A percentile compares a stretch with the other conserved stretches of the same genome.
These are phyloP conservation scores for Mercurialis annua DNA, from an alignment of 345 rosid species.

Conservation along the genomic window DNA sequence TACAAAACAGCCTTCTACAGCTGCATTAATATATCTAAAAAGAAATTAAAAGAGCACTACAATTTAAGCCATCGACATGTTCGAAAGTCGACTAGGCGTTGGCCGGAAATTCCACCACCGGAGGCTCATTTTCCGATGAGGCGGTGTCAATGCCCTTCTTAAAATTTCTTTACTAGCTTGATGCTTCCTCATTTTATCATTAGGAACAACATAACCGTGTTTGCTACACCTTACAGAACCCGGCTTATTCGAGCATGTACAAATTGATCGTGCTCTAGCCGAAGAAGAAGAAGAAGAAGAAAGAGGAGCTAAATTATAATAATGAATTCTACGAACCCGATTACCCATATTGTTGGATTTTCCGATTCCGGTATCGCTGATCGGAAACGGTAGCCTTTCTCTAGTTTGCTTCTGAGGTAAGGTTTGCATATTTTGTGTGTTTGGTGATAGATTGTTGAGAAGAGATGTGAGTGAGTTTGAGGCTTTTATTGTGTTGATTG, in stretches of 20 bases:
- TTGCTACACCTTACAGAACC: constrained; percentile 31
- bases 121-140: constrained; percentile 23
- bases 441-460: not conserved
- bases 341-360: not conserved
- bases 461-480: not conserved
- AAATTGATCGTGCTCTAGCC: constrained; percentile 12
- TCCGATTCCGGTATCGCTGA: not conserved
- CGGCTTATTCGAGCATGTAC: constrained; percentile 27
- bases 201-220: constrained; percentile 35
- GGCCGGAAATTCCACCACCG: constrained; percentile 47
- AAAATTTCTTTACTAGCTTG: constrained; percentile 32
- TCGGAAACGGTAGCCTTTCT: constrained; percentile 1
- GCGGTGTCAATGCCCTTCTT: constrained; percentile 36
- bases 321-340: constrained; percentile 6
- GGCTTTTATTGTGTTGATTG: not conserved
- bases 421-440: constrained; percentile 5
- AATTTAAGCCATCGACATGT: constrained; percentile 34
- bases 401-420: not conserved
- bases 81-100: constrained; percentile 39
- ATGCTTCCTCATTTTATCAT: constrained; percentile 18
- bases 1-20: not conserved
- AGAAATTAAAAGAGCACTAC: not conserved
- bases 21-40: not conserved
- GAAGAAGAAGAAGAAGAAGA: not conserved
- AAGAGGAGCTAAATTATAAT: too few species aligned